These are phyloP conservation scores for Nannochloris sp. DNA, from an alignment of 139 green algal species.

Conservation along the genomic window DNA sequence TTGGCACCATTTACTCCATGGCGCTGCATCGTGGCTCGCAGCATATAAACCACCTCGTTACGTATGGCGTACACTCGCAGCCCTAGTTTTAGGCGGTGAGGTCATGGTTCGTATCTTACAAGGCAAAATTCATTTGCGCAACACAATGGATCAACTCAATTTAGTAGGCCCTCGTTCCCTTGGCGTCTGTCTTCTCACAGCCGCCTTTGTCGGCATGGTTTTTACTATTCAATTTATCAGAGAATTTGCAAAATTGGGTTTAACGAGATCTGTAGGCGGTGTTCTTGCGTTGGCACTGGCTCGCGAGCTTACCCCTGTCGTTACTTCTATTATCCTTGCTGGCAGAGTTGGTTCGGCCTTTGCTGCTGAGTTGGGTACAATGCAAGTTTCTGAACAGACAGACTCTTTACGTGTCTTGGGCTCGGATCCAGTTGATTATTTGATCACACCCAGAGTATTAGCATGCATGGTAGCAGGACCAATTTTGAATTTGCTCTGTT, in stretches of 20 bases:
- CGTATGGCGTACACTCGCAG: constrained; percentile 67
- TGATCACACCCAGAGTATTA: constrained; percentile 89
- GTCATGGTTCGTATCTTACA: constrained; percentile 67
- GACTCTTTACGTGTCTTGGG: constrained; percentile 91
- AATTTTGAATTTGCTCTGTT: constrained; percentile 94
- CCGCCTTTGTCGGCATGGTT: constrained; percentile 97
- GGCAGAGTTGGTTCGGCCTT: constrained; percentile 92
- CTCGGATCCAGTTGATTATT: constrained; percentile 96
- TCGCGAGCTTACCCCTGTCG: constrained; percentile 92
- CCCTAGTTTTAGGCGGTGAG: constrained; percentile 72
- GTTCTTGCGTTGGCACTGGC: constrained; percentile 90
- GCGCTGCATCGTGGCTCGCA: background rate
- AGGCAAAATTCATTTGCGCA: constrained; percentile 79
- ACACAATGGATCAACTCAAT: constrained; percentile 89
- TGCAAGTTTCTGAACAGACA: constrained; percentile 98
- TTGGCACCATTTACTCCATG: background rate
- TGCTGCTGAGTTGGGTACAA: constrained; percentile 97
- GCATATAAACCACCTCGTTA: constrained; percentile 52
- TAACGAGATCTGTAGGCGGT: constrained; percentile 92
- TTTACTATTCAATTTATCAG: constrained; percentile 97
- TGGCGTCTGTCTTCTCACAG: constrained; percentile 88
- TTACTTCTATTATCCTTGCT: constrained; percentile 97
- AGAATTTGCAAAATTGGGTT: constrained; percentile 88
- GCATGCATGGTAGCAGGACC: constrained; percentile 87
- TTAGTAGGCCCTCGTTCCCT: constrained; percentile 88